These are phyloP conservation scores for Ascochyta rabiei DNA, from an alignment of 2,329 filamentous ascomycete species.

Conservation along the genomic window DNA sequence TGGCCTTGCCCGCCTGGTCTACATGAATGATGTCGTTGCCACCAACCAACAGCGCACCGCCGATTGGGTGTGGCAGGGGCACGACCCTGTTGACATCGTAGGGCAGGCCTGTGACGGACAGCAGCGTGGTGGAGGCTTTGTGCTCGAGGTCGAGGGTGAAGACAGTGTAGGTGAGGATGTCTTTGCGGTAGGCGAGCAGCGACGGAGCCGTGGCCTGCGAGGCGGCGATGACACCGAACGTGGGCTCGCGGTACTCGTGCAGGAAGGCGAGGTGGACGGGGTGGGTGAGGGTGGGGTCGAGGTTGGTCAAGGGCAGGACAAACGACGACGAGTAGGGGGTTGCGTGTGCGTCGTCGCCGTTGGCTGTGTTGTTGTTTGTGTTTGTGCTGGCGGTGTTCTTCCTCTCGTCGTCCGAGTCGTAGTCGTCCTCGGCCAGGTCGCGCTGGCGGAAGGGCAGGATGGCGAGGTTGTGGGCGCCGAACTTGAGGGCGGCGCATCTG, in stretches of 20 bases:
- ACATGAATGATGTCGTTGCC: slow-evolving; percentile 92
- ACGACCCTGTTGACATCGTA: slow-evolving; percentile 85
- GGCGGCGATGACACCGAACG: slow-evolving; percentile 91
- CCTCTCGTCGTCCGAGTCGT: slow-evolving; percentile 77
- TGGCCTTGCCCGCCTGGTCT: slow-evolving; percentile 92
- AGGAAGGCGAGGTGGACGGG: slow-evolving; percentile 92
- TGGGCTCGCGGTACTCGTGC: slow-evolving; percentile 96
- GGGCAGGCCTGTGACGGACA: slow-evolving; percentile 83
- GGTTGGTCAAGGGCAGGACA: slow-evolving; percentile 84
- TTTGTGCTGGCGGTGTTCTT: slow-evolving; percentile 17
- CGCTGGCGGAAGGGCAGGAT: slow-evolving; percentile 90
- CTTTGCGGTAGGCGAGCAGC: slow-evolving; percentile 75
- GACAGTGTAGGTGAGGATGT: slow-evolving; percentile 88
- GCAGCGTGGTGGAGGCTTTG: slow-evolving; percentile 87
- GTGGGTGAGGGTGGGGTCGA: slow-evolving; percentile 86
- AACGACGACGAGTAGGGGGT: slow-evolving; percentile 90
- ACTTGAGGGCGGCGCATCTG: slow-evolving; percentile 92
- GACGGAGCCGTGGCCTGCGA: slow-evolving; percentile 74
- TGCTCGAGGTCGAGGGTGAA: slow-evolving; percentile 95
- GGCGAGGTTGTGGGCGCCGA: slow-evolving; percentile 85
- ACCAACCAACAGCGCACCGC: slow-evolving; percentile 85
- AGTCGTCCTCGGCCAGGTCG: slow-evolving; percentile 89
- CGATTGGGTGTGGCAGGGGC: slow-evolving; percentile 82
- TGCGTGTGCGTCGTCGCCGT: slow-evolving; percentile 45
- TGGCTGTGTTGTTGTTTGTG: slow-evolving; percentile 44